phyloP scores from a whole-genome alignment of 2,329 filamentous ascomycete genomes.

The Cytospora mali region DNA sequence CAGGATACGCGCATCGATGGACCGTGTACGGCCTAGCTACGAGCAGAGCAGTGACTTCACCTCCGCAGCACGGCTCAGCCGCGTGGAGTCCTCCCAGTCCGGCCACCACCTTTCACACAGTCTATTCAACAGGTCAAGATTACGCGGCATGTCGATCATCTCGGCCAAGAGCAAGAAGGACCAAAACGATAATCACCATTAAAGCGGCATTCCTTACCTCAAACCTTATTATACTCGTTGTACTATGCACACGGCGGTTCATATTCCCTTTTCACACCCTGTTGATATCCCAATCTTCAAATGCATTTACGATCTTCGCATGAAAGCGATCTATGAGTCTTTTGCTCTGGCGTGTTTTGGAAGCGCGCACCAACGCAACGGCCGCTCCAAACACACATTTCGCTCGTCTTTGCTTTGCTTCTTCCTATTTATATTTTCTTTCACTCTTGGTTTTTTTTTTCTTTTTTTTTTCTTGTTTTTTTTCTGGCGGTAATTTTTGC shows the following conservation, averaged over 20 bases:
- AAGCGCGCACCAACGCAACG: slow-evolving; percentile 9
- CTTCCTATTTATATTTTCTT: slow-evolving; percentile 7
- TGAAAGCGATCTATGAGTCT: slow-evolving; percentile 26
- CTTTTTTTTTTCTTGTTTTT: slow-evolving; percentile 1
- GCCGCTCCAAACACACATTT: slow-evolving; percentile 4
- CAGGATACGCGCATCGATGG: slow-evolving; percentile 82
- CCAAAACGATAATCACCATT: slow-evolving; percentile 11
- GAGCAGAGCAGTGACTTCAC: slow-evolving; percentile 91
- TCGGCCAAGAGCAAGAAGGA: slow-evolving; percentile 33
- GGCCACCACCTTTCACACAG: slow-evolving; percentile 29
- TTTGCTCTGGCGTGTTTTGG: slow-evolving; percentile 12
- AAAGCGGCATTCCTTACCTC: neutral
- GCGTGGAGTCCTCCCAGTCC: slow-evolving; percentile 76
- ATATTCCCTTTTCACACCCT: slow-evolving; percentile 13
- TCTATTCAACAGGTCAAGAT: slow-evolving; percentile 31
- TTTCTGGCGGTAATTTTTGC: slow-evolving; percentile 5
- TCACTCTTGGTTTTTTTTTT: slow-evolving; percentile 1
- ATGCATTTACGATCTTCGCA: slow-evolving; percentile 27
- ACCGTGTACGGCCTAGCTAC: slow-evolving; percentile 79
- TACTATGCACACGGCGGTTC: slow-evolving; percentile 22
- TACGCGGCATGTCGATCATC: slow-evolving; percentile 36
- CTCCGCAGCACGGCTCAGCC: slow-evolving; percentile 79
- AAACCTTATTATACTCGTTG: slow-evolving; percentile 14
- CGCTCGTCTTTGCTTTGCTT: slow-evolving; percentile 10
- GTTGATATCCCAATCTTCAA: slow-evolving; percentile 27